Conservation (phyloP, 2,329 filamentous ascomycete genomes). For the Neurospora sp. region DNA sequence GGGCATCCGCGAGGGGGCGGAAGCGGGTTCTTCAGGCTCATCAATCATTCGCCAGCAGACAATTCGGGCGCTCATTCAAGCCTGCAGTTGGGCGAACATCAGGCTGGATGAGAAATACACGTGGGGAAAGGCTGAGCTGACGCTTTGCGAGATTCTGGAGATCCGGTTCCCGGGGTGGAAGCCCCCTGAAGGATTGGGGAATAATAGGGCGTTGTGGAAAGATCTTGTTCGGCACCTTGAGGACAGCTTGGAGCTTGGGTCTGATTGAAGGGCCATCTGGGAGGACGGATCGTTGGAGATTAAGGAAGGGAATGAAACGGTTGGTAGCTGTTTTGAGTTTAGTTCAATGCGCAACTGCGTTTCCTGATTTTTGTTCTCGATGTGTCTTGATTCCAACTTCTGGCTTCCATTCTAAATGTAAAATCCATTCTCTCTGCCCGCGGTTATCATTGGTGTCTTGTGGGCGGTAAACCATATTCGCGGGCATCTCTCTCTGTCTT, state of each 20-base stretch:
- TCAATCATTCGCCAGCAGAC: neutral
- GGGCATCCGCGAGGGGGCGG: neutral
- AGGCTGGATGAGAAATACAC: neutral
- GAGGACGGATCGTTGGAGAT: neutral
- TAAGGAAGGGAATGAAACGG: neutral
- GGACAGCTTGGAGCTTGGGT: neutral
- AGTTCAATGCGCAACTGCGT: no score
- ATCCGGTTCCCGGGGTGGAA: neutral
- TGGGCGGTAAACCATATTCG: no score
- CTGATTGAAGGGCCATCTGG: neutral
- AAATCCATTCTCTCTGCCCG: neutral
- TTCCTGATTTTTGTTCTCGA: no score
- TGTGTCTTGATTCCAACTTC: no score
- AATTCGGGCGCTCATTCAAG: neutral
- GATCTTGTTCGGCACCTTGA: neutral
- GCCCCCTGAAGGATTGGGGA: neutral
- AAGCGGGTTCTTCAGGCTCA: neutral
- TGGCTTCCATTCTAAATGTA: neutral
- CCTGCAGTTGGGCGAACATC: neutral
- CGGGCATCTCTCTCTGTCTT: neutral
- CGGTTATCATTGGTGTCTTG: neutral
- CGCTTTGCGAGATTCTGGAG: neutral
- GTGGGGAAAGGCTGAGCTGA: neutral
- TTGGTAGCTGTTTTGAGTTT: no score
- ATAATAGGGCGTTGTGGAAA: neutral